Base-by-base conservation (phyloP, 164 flowering plant species). In the Vitis labrusca region DNA sequence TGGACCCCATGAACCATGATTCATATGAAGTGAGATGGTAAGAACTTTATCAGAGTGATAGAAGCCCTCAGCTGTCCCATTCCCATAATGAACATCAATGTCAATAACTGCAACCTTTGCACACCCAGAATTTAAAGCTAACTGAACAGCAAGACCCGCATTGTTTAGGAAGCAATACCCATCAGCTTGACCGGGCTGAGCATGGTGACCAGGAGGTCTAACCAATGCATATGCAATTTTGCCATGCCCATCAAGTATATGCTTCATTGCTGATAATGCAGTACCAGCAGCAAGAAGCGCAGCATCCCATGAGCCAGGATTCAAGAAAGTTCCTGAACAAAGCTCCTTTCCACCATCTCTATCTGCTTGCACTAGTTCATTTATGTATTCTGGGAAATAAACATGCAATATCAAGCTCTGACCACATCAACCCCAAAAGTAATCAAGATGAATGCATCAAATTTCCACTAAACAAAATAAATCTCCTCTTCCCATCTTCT, bases 201-300 rank as follows among this genome's bases (percentile, higher is more conserved):
- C 98, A 76, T 94, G 99, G 79, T 94, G 99, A 48, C 99, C 99
- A 11, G 99, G 99, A 53, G 99, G 99, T 66, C 99, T 82, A 27
- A 94, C 98, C 63, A 94, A 74, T 61, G 98, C 91, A 81, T 85
- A 94, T 14, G 91, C 87, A 64, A 85, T 69, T 62, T 88, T 91
- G 4, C 89, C 86, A 68, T 77, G 73, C 7, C 97, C 93, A 64
- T 91, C 93, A 17, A 94, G 82, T 52, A 94, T 77, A 74, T 89
- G 84, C 66, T 88, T 77, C 93, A 94, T 89, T 8, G 99, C 95
- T 44, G 96, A 84, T 17, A 94, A 63, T 5, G 98, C 73, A 2
- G 94, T 90, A 17, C 99, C 99, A 37, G 97, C 97, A 64, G 99
- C 99, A 73, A 95, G 85, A 70, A 89, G 96, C 2, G 96, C 75